Evolutionary conservation across 306 rosid species (phyloP), one percentile per base, ranked within the genome.

Genomic region (Calophaca sinica): DNA sequence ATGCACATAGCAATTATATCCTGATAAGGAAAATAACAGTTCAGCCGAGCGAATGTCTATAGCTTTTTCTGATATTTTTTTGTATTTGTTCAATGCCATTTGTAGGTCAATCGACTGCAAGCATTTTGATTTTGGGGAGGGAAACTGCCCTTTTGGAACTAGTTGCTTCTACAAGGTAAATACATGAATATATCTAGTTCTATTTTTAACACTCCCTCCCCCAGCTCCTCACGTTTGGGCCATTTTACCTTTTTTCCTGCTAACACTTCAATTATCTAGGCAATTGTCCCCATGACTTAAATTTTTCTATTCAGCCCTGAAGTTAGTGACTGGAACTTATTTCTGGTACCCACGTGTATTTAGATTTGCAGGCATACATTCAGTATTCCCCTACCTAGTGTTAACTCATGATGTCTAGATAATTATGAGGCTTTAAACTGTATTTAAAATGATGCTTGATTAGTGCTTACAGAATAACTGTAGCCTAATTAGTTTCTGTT

Each of bases 151-250:
- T 36, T 96, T 96, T 44, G 99, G 99, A 61, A 84, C 88, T 59
- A 96, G 98, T 76, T 96, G 99, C 79, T 96, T 96, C 86, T 96
- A 96, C 86, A 96, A 88, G 98, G 98, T 94, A 90, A 61, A 76
- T 71, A 14, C 46, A 39, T 57, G 38, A 59, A 35, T 67, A n/a
- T 54, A 65, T 50, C 69, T 68, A 48, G 13, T 69, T 13, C 14
- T 69, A 32, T 26, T 68, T 57, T 12, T 5, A 20, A 36, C 13
- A 8, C 3, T 7, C 48, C 55, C 7, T 5, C 26, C 3, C 32
- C 62, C 36, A 10, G 4, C 49, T 28, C 36, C 68, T 62, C 4
- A 11, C 49, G 54, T 32, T n/a, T 35, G 49, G 53, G 4, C n/a
- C 58, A 46, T 73, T 73, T 68, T 74, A 44, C 51, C 42, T 5